Evolutionary conservation across 2,329 filamentous ascomycete species (phyloP), one percentile per base, ranked within the genome.

Genomic region (Tothia fuscella): DNA sequence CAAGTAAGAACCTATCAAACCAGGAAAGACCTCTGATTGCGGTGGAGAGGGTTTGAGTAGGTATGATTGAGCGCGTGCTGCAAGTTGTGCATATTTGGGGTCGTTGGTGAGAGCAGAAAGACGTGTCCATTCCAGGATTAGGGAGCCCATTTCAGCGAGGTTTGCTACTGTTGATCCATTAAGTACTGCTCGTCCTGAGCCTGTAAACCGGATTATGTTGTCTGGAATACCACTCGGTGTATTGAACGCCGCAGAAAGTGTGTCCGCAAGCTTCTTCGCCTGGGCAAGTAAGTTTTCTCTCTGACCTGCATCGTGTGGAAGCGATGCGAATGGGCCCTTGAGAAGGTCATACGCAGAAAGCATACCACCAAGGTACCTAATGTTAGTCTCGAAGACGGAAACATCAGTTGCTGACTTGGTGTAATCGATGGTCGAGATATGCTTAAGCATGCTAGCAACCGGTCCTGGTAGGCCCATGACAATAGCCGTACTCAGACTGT

Each of bases 381-480:
- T 93, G 0, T 84, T 94, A 0, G 85, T 93, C 61, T 94, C 87
- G 53, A 94, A 94, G 5, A 94, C 62, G 28, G 81, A 88, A 37
- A 93, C 76, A 0, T 46, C 9, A 3, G 80, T 82, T 7, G 67
- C 63, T 31, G 71, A 71, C 54, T 16, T 19, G n/a, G 25, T 29
- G 19, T 20, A 38, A 59, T 93, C 67, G 52, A 93, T 80, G 0
- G 62, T 72, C 0, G 76, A 70, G 33, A 93, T 72, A 55, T 78
- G 79, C 5, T 80, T 66, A 17, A 93, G 60, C 48, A 93, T 87
- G 41, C 77, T 66, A 31, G 78, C 65, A 9, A 91, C 77, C 19
- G 83, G 76, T 13, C 78, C 66, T 20, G 67, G 63, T 32, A 84
- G 71, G 26, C 72, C 70, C 82, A 93, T 89, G 17, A 93, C 61